A percentile compares a stretch with the other conserved stretches of the same genome.
Conservation (phyloP, 2,329 filamentous ascomycete genomes). For the Epichloe sibirici region DNA sequence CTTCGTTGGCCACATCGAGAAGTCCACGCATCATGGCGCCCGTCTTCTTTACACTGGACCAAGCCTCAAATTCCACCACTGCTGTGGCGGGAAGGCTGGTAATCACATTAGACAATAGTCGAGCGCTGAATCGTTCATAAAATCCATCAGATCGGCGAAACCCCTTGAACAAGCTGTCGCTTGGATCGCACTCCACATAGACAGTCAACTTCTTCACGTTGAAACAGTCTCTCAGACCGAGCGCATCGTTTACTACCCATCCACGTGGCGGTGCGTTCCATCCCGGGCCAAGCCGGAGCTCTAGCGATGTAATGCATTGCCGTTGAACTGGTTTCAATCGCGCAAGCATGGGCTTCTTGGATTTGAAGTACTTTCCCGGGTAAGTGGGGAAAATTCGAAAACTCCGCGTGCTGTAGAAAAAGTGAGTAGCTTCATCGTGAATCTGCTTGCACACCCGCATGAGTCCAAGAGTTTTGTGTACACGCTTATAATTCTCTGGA, state of each 20-base stretch:
- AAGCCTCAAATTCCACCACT: slow-evolving; percentile 58
- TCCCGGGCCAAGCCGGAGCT: slow-evolving; percentile 60
- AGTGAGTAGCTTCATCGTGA: slow-evolving; percentile 50
- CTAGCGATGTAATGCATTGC: slow-evolving; percentile 46
- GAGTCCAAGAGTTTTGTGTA: slow-evolving; percentile 47
- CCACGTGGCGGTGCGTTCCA: slow-evolving; percentile 58
- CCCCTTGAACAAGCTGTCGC: slow-evolving; percentile 52
- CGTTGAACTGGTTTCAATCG: slow-evolving; percentile 51
- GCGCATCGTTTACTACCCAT: slow-evolving; percentile 53
- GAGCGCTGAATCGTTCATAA: slow-evolving; percentile 54
- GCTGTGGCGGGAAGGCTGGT: slow-evolving; percentile 42
- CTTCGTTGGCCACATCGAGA: slow-evolving; percentile 35
- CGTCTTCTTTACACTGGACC: slow-evolving; percentile 49
- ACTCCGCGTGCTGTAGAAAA: slow-evolving; percentile 51
- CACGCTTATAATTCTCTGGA: slow-evolving; percentile 49
- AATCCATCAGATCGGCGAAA: slow-evolving; percentile 55
- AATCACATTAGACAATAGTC: slow-evolving; percentile 45
- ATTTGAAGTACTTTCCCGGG: slow-evolving; percentile 56
- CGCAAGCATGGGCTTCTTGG: slow-evolving; percentile 57
- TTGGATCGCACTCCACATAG: slow-evolving; percentile 63
- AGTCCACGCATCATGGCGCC: slow-evolving; percentile 53
- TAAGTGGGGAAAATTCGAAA: slow-evolving; percentile 57
- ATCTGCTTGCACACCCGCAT: slow-evolving; percentile 49
- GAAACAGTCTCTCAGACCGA: slow-evolving; percentile 51
- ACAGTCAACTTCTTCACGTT: slow-evolving; percentile 49